Percentiles rank a stretch among this genome's conserved stretches.
phyloP scores from a whole-genome alignment of 2,329 filamentous ascomycete species.

The Aspergillus thermomutatus region DNA sequence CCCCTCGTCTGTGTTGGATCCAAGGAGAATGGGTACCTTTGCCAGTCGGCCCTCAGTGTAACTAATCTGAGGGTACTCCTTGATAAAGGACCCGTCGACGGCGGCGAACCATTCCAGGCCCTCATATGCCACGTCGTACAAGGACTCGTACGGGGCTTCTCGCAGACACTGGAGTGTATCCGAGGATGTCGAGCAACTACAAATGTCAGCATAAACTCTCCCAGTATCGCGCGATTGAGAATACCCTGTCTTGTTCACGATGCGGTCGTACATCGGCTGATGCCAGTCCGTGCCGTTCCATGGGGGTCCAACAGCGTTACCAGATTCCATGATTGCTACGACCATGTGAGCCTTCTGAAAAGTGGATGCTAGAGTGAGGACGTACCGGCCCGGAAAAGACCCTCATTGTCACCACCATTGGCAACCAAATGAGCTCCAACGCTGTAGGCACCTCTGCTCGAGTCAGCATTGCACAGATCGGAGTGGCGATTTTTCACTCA shows the following conservation, averaged over 20 bases:
- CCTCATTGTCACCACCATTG: constrained; percentile 28
- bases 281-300: constrained; percentile 34
- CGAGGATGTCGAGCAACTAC: constrained; percentile 22
- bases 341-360: not conserved
- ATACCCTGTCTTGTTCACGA: constrained; percentile 25
- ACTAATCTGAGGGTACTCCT: constrained; percentile 52
- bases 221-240: not conserved
- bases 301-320: constrained; percentile 29
- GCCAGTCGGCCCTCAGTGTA: constrained; percentile 58
- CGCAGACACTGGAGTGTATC: constrained; percentile 30
- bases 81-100: constrained; percentile 56
- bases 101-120: constrained; percentile 38
- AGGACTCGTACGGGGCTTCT: constrained; percentile 20
- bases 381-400: constrained; percentile 29
- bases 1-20: constrained; percentile 65
- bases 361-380: no score
- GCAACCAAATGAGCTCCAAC: constrained; percentile 29
- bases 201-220: not conserved
- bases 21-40: constrained; percentile 60
- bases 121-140: constrained; percentile 24
- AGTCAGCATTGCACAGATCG: not conserved
- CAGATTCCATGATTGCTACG: constrained; percentile 31
- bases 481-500: constrained; percentile 7
- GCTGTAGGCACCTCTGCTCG: constrained; percentile 28
- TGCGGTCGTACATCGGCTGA: constrained; percentile 31